Conservation (phyloP, 1,139 yeast species). For the Petasospora rhodanensis region DNA sequence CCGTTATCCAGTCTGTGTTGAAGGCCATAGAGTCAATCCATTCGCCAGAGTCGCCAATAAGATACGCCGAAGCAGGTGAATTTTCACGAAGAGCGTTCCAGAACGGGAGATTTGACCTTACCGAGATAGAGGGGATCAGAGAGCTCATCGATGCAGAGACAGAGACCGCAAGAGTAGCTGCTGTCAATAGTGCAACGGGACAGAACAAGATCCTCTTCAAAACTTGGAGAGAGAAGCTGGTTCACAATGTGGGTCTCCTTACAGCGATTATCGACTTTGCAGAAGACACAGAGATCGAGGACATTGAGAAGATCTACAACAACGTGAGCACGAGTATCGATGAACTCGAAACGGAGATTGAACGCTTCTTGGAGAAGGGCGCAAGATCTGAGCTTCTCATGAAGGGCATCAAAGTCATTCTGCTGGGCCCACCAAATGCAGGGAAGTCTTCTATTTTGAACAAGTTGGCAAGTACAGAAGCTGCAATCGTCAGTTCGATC, state of each 20-base stretch:
- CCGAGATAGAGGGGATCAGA: constrained; percentile 86
- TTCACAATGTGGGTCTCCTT: constrained; percentile 65
- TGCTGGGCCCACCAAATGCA: constrained; percentile 93
- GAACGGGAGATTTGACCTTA: constrained; percentile 63
- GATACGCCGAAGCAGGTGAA: constrained; percentile 93
- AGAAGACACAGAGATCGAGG: constrained; percentile 85
- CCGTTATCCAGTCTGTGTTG: constrained; percentile 69
- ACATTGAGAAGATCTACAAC: constrained; percentile 44
- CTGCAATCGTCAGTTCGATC: constrained; percentile 85
- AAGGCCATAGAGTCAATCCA: constrained; percentile 56
- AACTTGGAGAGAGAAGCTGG: constrained; percentile 63
- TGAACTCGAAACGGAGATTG: constrained; percentile 41
- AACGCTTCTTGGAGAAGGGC: constrained; percentile 45
- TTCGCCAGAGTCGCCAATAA: constrained; percentile 38
- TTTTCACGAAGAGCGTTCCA: constrained; percentile 80
- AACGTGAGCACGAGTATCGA: constrained; percentile 44
- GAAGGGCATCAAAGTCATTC: constrained; percentile 67
- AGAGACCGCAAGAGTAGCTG: constrained; percentile 76
- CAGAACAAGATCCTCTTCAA: constrained; percentile 49
- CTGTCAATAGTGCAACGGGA: constrained; percentile 72
- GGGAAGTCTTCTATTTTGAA: constrained; percentile 90
- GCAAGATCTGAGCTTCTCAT: constrained; percentile 60
- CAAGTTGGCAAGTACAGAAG: constrained; percentile 66
- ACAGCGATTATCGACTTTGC: constrained; percentile 94
- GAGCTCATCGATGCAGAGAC: constrained; percentile 94